These are phyloP conservation scores for Actinomortierella wolfii DNA, from an alignment of 371 early-diverging fungal genomes.

Conservation along the genomic window DNA sequence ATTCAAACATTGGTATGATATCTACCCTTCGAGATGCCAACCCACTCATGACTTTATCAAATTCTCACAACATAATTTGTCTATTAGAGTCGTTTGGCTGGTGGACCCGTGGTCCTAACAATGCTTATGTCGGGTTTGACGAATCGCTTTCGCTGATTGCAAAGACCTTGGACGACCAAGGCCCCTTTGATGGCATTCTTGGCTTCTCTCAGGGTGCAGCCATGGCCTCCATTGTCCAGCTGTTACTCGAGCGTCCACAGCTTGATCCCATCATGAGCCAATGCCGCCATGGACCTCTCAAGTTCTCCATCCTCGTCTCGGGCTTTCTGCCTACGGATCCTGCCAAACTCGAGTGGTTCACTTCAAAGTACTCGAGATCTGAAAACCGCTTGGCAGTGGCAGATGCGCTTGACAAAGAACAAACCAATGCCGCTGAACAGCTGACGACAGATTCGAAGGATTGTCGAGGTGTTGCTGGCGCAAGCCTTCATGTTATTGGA, in stretches of 20 bases:
- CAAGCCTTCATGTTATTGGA: slow-evolving; percentile 74
- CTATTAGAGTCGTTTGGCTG: no score
- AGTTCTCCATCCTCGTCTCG: slow-evolving; percentile 64
- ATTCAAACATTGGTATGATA: no score
- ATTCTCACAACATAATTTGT: no score
- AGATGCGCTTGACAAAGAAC: not conserved
- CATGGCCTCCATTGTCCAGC: slow-evolving; percentile 64
- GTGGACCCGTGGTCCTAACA: no score
- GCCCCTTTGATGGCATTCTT: slow-evolving; percentile 76
- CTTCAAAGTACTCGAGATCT: slow-evolving; percentile 17
- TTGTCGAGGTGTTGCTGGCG: slow-evolving; percentile 51
- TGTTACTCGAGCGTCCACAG: slow-evolving; percentile 48
- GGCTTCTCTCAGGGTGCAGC: slow-evolving; percentile 81
- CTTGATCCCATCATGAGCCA: slow-evolving; percentile 20
- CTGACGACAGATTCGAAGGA: no score
- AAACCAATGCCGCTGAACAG: not conserved
- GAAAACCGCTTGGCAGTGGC: not conserved
- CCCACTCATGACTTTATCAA: no score
- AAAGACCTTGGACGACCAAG: slow-evolving; percentile 29
- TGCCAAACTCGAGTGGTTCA: slow-evolving; percentile 49
- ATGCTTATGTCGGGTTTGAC: no score
- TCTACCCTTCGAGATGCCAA: no score
- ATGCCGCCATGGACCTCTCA: slow-evolving; percentile 51
- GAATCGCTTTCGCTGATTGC: no score
- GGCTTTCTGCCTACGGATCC: slow-evolving; percentile 61